These are phyloP conservation scores for Daldinia eschscholtzii DNA, from an alignment of 2,329 filamentous ascomycete species.

Conservation along the genomic window DNA sequence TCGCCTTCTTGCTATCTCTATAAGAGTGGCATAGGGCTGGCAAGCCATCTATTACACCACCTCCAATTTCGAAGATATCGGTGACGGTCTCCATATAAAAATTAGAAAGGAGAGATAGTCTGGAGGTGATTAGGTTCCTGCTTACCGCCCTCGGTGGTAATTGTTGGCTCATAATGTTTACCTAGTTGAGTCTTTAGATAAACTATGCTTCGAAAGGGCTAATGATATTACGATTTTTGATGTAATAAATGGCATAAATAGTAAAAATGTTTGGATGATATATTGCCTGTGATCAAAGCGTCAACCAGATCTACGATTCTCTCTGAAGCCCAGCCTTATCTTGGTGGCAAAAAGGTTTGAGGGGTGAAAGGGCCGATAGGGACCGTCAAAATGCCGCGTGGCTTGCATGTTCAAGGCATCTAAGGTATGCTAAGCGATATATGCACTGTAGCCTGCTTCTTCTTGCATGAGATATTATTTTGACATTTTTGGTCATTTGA, in stretches of 20 bases:
- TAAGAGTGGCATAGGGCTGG: background rate
- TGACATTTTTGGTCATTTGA: conserved; percentile 10
- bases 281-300: background rate
- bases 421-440: background rate
- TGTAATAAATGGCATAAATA: background rate
- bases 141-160: background rate
- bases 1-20: background rate
- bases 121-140: background rate
- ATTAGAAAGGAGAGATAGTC: background rate
- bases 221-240: background rate
- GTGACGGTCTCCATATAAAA: background rate
- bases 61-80: background rate
- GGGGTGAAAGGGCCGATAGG: background rate
- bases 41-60: background rate
- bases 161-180: background rate
- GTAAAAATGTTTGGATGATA: background rate
- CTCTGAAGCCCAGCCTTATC: background rate
- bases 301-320: background rate
- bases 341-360: background rate
- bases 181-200: background rate
- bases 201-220: background rate
- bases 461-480: conserved; percentile 11
- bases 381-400: background rate
- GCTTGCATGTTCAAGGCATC: background rate
- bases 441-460: conserved; percentile 1